phyloP scores from a whole-genome alignment of 768 basidiomycete species.

The Lentinus tigrinus region DNA sequence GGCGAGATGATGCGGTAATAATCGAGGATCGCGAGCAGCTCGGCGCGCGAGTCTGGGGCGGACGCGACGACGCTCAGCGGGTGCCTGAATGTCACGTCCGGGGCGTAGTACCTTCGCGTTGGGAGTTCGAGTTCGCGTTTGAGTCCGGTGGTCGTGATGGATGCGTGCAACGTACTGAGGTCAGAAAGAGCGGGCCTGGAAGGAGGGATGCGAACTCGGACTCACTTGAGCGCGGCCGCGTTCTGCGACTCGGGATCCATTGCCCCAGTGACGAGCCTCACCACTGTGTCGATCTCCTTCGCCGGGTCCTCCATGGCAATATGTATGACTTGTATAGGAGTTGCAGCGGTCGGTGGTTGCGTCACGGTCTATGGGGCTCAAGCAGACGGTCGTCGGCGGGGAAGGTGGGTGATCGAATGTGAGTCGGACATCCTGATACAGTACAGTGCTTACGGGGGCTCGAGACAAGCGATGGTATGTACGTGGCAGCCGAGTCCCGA shows the following conservation, averaged over 20 bases:
- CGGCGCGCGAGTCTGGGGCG: slow-evolving; percentile 50
- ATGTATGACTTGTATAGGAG: too few species aligned
- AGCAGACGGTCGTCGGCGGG: too few species aligned
- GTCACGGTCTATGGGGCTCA: too few species aligned
- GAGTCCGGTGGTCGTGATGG: too few species aligned
- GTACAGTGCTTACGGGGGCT: too few species aligned
- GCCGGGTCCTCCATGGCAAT: slow-evolving; percentile 55
- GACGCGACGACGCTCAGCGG: slow-evolving; percentile 52
- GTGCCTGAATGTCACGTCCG: slow-evolving; percentile 57
- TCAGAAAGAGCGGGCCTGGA: neutral
- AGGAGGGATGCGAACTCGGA: neutral
- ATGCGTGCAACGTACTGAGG: too few species aligned
- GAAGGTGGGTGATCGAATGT: too few species aligned
- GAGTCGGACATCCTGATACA: too few species aligned
- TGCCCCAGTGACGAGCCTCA: slow-evolving; percentile 42
- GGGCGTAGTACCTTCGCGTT: slow-evolving; percentile 45
- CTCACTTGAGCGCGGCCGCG: slow-evolving; percentile 34
- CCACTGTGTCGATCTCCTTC: slow-evolving; percentile 45
- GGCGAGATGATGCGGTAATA: slow-evolving; percentile 69
- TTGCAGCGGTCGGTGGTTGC: too few species aligned
- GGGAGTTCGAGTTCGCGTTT: too few species aligned
- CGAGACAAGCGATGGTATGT: too few species aligned
- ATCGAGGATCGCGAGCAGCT: slow-evolving; percentile 59
- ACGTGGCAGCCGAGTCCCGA: too few species aligned
- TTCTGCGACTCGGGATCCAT: slow-evolving; percentile 48